Base-by-base conservation (phyloP, 805 yeast genomes). In the Starmerella powellii region DNA sequence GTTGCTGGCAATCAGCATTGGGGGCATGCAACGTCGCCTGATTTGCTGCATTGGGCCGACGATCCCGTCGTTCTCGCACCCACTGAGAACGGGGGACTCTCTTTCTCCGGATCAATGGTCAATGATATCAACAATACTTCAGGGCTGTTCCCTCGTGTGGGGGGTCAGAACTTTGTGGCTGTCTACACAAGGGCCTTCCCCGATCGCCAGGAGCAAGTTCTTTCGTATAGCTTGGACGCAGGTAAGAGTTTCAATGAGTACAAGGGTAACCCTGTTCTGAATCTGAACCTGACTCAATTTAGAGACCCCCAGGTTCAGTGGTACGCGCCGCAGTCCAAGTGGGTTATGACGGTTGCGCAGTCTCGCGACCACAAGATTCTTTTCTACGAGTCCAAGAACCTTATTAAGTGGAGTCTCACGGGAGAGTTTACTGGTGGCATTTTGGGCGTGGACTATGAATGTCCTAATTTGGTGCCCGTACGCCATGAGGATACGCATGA, bases 1-100 rank as follows among this genome's bases (percentile, higher is more conserved):
- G 49, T 53, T 3, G 61, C 66, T 57, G 66, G 59, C 1, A 45
- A 48, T 26, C 66, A 64, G 18, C 60, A 54, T 45, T 66, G 71
- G 71, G 71, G 71, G 8, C 71, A 66, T 45, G 62, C 68, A 12
- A 57, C 61, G 11, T 61, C 67, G 12, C 45, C 55, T 4, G 66
- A 65, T 47, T 50, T 63, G 44, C 40, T 54, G 6, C 46, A 46
- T 33, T 65, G 70, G 70, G 47, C 54, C 10, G 56, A 62, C 34
- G 54, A 57, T 40, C 60, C 54, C 4, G 41, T 56, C 37, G 68
- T 68, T 3, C 34, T 49, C 45, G 6, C 58, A 62, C 16, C 51
- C 13, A 12, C 50, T 8, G 19, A 47, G 6, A 58, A 56, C 31
- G 53, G 51, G 26, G 57, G 56, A 10, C 64, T 63, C 12, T 60